Evolutionary conservation across 345 rosid genomes (phyloP), one percentile per base, ranked within the genome.

Genomic region (Eucalyptus decipiens): DNA sequence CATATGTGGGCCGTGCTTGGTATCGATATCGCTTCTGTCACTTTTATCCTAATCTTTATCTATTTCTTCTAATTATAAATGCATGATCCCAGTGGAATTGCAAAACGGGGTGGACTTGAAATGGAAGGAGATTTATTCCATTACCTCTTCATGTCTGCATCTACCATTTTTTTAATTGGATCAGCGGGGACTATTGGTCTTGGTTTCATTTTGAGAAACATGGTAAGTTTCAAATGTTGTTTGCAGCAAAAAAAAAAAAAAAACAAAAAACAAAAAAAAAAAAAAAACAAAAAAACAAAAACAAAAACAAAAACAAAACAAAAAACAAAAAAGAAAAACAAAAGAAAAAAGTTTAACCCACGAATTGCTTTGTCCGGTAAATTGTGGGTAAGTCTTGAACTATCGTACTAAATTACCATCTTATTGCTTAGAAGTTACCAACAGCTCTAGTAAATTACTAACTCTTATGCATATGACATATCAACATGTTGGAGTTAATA

Each of bases 181-280:
- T 11, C 7, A 21, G 42, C 7, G 12, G 30, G 9, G 47, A 40
- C 42, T 37, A 40, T 40, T 56, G 62, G 3, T 56, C 62, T 4
- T 56, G 62, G 30, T 56, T 23, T 9, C 28, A 56, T 56, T 24
- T 56, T 24, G 62, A 56, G 30, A 56, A 56, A 24, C 30, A 56
- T 56, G 30, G 62, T 56, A 56, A 5, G 62, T 56, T 56, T 56
- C 13, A 24, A 56, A 56, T 56, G 62, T 23, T 56, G 30, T 24
- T 56, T 56, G 30, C 30, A 24, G 10, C 24, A 3, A 1, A 1
- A 50, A 8, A 56, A 4, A 2, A 23, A 4, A 56, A 24, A 24
- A 9, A 24, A 23, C 4, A 4, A 4, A 4, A 9, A 9, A 54
- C 2, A 4, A 21, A 54, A 21, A 0, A 21, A 8, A 2, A 7